Base-by-base conservation (phyloP, 352 stramenopile species). In the Phytophthora nicotianae region DNA sequence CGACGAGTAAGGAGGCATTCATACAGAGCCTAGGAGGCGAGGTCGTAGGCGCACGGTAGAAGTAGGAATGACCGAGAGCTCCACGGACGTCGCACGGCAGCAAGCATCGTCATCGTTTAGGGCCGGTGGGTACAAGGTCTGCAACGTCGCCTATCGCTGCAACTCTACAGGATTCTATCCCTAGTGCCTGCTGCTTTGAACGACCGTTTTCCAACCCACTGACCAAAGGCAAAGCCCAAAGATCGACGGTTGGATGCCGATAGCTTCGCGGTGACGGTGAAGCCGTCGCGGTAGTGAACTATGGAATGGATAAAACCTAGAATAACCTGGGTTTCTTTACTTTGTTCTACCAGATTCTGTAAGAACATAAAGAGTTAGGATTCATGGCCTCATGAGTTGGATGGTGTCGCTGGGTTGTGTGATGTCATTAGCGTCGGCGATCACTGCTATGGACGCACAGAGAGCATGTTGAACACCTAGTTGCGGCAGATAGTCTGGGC, bases 381-480 rank as follows among this genome's bases (percentile, higher is more conserved):
- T 38, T 38, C 13, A 33, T 33, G 9, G 27, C 5, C 8, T 51
- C 13, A 7, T 10, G 16, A 35, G 20, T 38, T 26, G 45, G 14
- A 24, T 38, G n/a, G 23, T 37, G n/a, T 33, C 42, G 42, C 23
- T 35, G 23, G 23, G n/a, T 35, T 50, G 45, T 37, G 26, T 51
- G 45, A 40, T 51, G 45, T 51, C 45, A 51, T 51, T 51, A 38
- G 16, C 23, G n/a, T 7, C 17, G 17, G 40, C 19, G 5, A 17
- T 47, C 19, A 13, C 17, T 32, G 42, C 41, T 32, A 26, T 43
- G 32, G 19, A 26, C 37, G 16, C n/a, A 55, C 27, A 68, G 29
- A 64, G 48, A 69, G 62, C 43, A 50, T 38, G 23, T 35, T 42
- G 33, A 45, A 63, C 55, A 66, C 43, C 46, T 53, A 35, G 29